These are phyloP conservation scores for Juglanconis oblonga DNA, from an alignment of 2,329 filamentous ascomycete species.

Conservation along the genomic window DNA sequence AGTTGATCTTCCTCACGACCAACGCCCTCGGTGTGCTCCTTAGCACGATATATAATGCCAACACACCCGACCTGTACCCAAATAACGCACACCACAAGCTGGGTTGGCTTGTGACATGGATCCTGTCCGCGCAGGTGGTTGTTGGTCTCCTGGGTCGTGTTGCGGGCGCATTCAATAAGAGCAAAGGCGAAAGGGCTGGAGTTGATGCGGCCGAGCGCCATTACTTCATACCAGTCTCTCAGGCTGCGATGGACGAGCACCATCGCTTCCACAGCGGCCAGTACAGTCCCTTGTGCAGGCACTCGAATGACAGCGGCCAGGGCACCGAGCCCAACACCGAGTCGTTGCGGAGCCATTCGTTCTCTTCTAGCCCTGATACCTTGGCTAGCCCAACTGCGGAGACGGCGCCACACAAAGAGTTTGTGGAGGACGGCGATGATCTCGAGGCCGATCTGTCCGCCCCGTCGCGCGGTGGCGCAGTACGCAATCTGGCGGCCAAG, in stretches of 20 bases:
- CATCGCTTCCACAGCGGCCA: conserved; percentile 37
- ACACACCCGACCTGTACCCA: conserved; percentile 81
- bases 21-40: conserved; percentile 65
- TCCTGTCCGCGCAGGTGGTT: conserved; percentile 67
- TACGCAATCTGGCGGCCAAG: conserved; percentile 50
- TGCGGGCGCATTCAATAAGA: conserved; percentile 40
- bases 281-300: conserved; percentile 45
- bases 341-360: conserved; percentile 63
- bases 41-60: conserved; percentile 70
- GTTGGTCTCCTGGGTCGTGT: conserved; percentile 65
- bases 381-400: conserved; percentile 35
- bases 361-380: conserved; percentile 56
- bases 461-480: conserved; percentile 43
- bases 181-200: conserved; percentile 5
- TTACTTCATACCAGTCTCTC: conserved; percentile 62
- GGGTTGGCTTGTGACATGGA: conserved; percentile 78
- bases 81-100: conserved; percentile 86
- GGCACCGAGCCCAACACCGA: conserved; percentile 69
- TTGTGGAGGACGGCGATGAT: conserved; percentile 45
- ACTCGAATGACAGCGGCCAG: conserved; percentile 71
- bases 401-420: conserved; percentile 39
- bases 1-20: conserved; percentile 63
- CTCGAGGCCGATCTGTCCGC: conserved; percentile 37
- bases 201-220: conserved; percentile 43
- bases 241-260: conserved; percentile 51